Evolutionary conservation across 805 yeast genomes (phyloP), one percentile per base, ranked within the genome.

Genomic region (Huiozyma naganishii): DNA sequence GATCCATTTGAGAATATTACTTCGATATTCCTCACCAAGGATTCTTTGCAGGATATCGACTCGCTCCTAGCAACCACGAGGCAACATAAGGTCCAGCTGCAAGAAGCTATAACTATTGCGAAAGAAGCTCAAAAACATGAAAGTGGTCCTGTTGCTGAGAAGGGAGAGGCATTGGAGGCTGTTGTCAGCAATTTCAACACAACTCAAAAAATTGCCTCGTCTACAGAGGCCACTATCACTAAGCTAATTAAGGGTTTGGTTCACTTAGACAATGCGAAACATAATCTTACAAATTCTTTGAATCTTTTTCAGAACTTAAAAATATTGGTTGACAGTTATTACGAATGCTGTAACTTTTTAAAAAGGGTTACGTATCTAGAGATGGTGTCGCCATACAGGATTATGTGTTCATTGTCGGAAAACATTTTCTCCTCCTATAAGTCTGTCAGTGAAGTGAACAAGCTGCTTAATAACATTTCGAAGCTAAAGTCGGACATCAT

Each of bases 241-340:
- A 62, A 58, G 3, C 82, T 87, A 75, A 90, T 97, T 0, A 70
- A 76, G 4, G 82, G 80, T 35, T 88, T 92, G 48, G 83, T 86
- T 52, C 66, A 72, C 23, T 69, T 92, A 46, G 97, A 92, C 62
- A 76, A 75, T 41, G 80, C 89, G 32, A 92, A 92, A 67, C 77
- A 76, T 57, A 92, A 92, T 60, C 67, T 92, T 40, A 89, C 87
- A 1, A 70, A 78, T 28, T 77, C 92, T 8, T 85, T 92, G 84
- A 86, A 94, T 1, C 79, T 88, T 33, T 69, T 90, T 51, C 85
- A 90, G 54, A 73, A 95, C 48, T 68, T 92, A 34, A 95, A 88
- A 56, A 89, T 89, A 85, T 69, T 92, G 40, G 72, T 84, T 6
- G 79, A 77, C 32, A 51, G 60, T 13, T 61, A 59, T 37, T 41